Evolutionary conservation across 1,284 basidiomycete species (phyloP).

Genomic region (Heterobasidion parviporum): DNA sequence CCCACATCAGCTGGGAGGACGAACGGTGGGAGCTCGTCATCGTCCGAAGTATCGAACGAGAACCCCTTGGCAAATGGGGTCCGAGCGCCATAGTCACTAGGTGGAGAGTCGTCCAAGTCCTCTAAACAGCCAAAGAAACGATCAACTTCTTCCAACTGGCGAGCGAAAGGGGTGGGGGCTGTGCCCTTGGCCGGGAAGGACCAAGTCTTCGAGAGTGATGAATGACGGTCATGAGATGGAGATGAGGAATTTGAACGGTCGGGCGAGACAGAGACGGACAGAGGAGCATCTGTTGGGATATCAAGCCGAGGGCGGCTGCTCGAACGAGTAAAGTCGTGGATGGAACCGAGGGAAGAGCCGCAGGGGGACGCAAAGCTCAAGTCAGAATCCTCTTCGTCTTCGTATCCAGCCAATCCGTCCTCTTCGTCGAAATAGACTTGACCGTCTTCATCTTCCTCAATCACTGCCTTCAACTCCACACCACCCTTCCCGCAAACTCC

Average conservation of each 20-base stretch:
- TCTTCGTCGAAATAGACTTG: slow-evolving; percentile 33
- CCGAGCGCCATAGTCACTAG: slow-evolving; percentile 27
- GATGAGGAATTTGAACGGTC: slow-evolving; percentile 14
- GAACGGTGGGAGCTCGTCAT: slow-evolving; percentile 39
- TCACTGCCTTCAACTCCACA: slow-evolving; percentile 46
- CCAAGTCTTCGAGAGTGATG: slow-evolving; percentile 60
- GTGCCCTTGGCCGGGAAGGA: slow-evolving; percentile 48
- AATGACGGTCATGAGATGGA: slow-evolving; percentile 21
- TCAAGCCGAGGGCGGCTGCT: slow-evolving; percentile 21
- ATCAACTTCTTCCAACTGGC: slow-evolving; percentile 41
- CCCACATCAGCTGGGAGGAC: slow-evolving; percentile 43
- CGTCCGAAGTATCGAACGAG: slow-evolving; percentile 43
- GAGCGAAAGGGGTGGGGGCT: slow-evolving; percentile 13
- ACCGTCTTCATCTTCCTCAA: slow-evolving; percentile 40
- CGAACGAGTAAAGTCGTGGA: slow-evolving; percentile 36
- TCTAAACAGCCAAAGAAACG: slow-evolving; percentile 70
- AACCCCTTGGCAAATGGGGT: slow-evolving; percentile 38
- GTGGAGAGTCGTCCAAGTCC: slow-evolving; percentile 44
- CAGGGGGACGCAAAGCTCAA: slow-evolving; percentile 38
- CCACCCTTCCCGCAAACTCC: slow-evolving; percentile 26
- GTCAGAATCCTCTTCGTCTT: slow-evolving; percentile 59
- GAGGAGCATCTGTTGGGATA: slow-evolving; percentile 13
- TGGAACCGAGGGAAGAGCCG: slow-evolving; percentile 52
- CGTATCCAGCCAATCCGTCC: slow-evolving; percentile 53
- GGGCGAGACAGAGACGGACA: slow-evolving; percentile 15